Base-by-base conservation (phyloP, 805 yeast species). In the Danielia reshetovae region DNA sequence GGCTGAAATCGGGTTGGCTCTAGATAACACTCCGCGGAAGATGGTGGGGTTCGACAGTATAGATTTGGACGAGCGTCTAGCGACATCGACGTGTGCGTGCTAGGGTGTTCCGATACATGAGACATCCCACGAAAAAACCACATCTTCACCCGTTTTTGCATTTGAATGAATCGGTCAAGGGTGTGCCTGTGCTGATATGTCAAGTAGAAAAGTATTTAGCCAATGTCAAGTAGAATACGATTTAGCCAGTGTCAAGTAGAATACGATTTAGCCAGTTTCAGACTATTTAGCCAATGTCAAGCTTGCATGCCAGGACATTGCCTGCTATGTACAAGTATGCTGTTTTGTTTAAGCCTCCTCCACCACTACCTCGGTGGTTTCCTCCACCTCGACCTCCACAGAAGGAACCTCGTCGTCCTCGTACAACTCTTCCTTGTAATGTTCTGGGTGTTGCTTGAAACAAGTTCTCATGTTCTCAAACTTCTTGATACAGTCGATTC, bases 401-500 rank as follows among this genome's bases (percentile, higher is more conserved):
- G 40, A 28, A 12, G 48, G 42, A 16, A 34, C 45, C 37, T 74
- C 79, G 34, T 78, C 86, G 38, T 84, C 95, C 34, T 83, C 95
- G 59, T 82, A 74, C 52, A 88, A 71, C 62, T 89, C 96, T 57
- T 89, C 97, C 45, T 88, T 84, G 63, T 93, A 93, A 34, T 84
- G 81, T 40, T 93, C 98, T 18, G 97, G 97, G 62, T 89, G 75
- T 56, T 75, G 70, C 68, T 90, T 81, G 79, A 93, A 93, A 67
- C 98, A 93, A 43, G 77, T 74, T 68, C 94, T 96, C 97, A 90
- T 93, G 52, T 68, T 75, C 59, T 81, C 79, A 67, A 90, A 93
- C 67, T 85, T 84, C 51, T 84, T 86, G 49, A 90, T 77, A 65
- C 98, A 93, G 60, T 93, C 97, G 42, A 85, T 77, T 31, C 98